These are phyloP conservation scores for Penicillium chermesinum DNA, from an alignment of 495 filamentous ascomycete genomes.

Conservation along the genomic window DNA sequence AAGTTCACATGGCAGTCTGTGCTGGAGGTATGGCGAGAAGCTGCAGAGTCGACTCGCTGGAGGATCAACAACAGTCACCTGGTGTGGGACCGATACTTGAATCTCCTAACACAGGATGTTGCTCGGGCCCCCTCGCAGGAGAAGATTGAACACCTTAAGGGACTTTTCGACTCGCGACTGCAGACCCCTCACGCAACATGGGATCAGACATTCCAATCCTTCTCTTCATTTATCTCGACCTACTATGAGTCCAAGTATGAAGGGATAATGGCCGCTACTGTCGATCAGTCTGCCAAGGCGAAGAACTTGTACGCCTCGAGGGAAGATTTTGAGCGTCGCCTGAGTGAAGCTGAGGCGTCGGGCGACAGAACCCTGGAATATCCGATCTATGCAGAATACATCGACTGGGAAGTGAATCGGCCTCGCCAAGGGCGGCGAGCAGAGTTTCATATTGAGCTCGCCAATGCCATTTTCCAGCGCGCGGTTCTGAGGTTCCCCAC, in stretches of 20 bases:
- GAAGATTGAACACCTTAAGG: constrained; percentile 58
- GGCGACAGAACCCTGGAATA: constrained; percentile 55
- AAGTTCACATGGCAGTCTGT: constrained; percentile 71
- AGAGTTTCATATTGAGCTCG: constrained; percentile 55
- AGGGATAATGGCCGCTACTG: constrained; percentile 67
- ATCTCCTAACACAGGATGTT: constrained; percentile 58
- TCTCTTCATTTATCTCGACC: constrained; percentile 73
- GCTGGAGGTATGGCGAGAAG: constrained; percentile 73
- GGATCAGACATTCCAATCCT: constrained; percentile 77
- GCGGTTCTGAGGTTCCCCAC: constrained; percentile 63
- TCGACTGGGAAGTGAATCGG: constrained; percentile 72
- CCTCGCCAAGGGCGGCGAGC: constrained; percentile 44
- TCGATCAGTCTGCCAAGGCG: constrained; percentile 56
- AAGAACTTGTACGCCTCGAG: constrained; percentile 65
- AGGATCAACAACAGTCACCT: constrained; percentile 78
- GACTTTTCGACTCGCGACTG: constrained; percentile 68
- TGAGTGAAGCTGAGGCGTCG: constrained; percentile 54
- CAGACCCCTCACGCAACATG: constrained; percentile 76
- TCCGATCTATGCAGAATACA: constrained; percentile 63
- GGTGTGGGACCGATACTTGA: constrained; percentile 79
- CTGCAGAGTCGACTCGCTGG: constrained; percentile 70
- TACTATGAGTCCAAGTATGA: constrained; percentile 76
- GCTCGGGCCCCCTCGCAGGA: constrained; percentile 50
- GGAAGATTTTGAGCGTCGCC: constrained; percentile 64
- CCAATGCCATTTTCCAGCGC: constrained; percentile 72